Percentiles rank a stretch among this genome's conserved stretches.
Evolutionary conservation across 352 stramenopile species (phyloP).

Genomic region (Phytophthora citricola): DNA sequence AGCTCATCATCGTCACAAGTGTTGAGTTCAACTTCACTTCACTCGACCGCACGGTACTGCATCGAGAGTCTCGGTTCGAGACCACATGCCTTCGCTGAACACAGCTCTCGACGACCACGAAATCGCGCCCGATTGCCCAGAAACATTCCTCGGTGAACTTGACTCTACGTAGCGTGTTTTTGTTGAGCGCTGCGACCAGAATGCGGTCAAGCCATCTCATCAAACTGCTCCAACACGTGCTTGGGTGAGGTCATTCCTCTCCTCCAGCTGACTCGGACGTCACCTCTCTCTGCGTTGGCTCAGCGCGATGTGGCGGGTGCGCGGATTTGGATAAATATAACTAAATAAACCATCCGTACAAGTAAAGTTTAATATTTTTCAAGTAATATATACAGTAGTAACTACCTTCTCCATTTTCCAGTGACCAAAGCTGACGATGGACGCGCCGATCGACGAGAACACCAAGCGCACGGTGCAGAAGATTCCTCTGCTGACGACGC

Average conservation of each 20-base stretch:
- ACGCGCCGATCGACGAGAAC: constrained; percentile 82
- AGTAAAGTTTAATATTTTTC: too few species aligned
- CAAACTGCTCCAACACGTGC: constrained; percentile 11
- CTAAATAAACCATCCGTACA: too few species aligned
- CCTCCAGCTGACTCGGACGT: neutral
- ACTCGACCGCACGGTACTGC: too few species aligned
- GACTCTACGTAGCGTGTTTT: constrained; percentile 9
- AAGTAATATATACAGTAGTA: too few species aligned
- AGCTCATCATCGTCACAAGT: too few species aligned
- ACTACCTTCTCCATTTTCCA: too few species aligned
- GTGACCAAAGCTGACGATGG: constrained; percentile 40
- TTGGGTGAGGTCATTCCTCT: constrained; percentile 12
- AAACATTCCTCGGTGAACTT: constrained; percentile 3
- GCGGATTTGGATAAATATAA: too few species aligned
- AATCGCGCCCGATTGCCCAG: neutral
- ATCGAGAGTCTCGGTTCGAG: neutral
- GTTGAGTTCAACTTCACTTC: neutral
- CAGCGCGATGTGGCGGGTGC: too few species aligned
- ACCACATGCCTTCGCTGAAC: neutral
- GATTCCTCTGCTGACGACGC: constrained; percentile 82
- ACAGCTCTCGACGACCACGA: neutral
- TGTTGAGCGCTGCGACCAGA: neutral
- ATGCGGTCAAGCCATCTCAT: neutral
- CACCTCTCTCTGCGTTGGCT: too few species aligned
- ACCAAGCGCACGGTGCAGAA: constrained; percentile 87